Evolutionary conservation across 495 filamentous ascomycete species (phyloP).

Genomic region (Trichocladium uniseriatum): DNA sequence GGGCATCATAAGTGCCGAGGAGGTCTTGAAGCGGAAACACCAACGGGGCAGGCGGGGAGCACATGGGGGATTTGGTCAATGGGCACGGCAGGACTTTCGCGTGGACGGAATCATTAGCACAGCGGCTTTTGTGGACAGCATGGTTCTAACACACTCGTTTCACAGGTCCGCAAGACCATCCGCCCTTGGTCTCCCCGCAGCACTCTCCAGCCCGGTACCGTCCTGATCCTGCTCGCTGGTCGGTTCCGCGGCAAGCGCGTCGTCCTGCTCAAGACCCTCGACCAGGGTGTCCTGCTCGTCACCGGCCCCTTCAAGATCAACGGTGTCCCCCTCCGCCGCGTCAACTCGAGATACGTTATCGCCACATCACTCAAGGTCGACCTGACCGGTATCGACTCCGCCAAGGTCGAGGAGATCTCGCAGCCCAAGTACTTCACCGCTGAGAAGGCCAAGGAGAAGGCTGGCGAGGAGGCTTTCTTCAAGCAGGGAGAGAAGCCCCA

Average conservation of each 20-base stretch:
- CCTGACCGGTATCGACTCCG: slow-evolving; percentile 69
- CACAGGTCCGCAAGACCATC: slow-evolving; percentile 87
- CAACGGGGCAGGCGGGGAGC: neutral
- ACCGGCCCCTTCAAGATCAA: slow-evolving; percentile 99
- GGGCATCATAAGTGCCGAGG: neutral
- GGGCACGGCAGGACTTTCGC: neutral
- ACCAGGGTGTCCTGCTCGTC: slow-evolving; percentile 94
- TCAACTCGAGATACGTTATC: slow-evolving; percentile 98
- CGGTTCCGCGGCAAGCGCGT: slow-evolving; percentile 99
- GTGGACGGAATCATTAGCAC: neutral
- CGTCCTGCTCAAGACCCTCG: slow-evolving; percentile 91
- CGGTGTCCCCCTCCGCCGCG: slow-evolving; percentile 94
- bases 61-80: neutral
- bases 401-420: slow-evolving; percentile 75
- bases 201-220: slow-evolving; percentile 81
- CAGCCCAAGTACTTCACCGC: slow-evolving; percentile 85
- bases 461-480: slow-evolving; percentile 94
- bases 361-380: slow-evolving; percentile 89
- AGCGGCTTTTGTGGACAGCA: neutral
- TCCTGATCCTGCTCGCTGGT: slow-evolving; percentile 97
- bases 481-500: slow-evolving; percentile 93
- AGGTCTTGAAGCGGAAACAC: neutral
- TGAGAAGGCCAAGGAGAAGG: slow-evolving; percentile 87
- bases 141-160: slow-evolving; percentile 18
- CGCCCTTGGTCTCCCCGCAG: slow-evolving; percentile 75